A percentile compares a stretch with the other conserved stretches of the same genome.
phyloP scores from a whole-genome alignment of 1,284 basidiomycete genomes.

The Ceraceosorus guamensis region DNA sequence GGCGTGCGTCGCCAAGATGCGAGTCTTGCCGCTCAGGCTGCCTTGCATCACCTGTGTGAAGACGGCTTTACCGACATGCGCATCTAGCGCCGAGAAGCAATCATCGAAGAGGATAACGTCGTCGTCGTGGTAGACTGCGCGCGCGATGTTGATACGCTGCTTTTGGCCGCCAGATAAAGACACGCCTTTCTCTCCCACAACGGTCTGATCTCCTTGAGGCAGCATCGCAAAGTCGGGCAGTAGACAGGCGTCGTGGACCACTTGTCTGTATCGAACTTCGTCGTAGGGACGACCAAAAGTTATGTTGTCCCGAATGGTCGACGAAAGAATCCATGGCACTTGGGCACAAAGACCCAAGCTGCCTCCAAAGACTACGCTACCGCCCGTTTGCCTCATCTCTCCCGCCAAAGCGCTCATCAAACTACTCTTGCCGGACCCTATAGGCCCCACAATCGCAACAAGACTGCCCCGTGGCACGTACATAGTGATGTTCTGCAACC shows the following conservation, averaged over 20 bases:
- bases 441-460: slow-evolving; percentile 68
- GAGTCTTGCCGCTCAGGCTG: slow-evolving; percentile 23
- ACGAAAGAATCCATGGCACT: slow-evolving; percentile 23
- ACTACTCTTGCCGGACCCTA: slow-evolving; percentile 62
- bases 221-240: slow-evolving; percentile 34
- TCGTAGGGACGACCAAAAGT: slow-evolving; percentile 76
- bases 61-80: slow-evolving; percentile 44
- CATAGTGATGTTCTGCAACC: slow-evolving; percentile 58
- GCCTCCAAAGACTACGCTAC: slow-evolving; percentile 11
- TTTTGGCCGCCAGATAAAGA: slow-evolving; percentile 13
- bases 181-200: slow-evolving; percentile 9
- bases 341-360: slow-evolving; percentile 8
- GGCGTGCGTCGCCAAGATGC: slow-evolving; percentile 48
- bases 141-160: slow-evolving; percentile 9
- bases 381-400: slow-evolving; percentile 13
- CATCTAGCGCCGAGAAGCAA: slow-evolving; percentile 11
- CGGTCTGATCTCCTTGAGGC: slow-evolving; percentile 1
- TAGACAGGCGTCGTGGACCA: slow-evolving; percentile 50
- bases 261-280: slow-evolving; percentile 68
- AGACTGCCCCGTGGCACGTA: slow-evolving; percentile 65
- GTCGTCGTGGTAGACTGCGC: slow-evolving; percentile 11
- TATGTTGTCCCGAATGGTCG: slow-evolving; percentile 71
- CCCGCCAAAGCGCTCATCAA: slow-evolving; percentile 14
- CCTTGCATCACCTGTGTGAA: slow-evolving; percentile 42
- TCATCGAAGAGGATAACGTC: slow-evolving; percentile 12